A percentile compares a stretch with the other conserved stretches of the same genome.
Conservation (phyloP, 441 rosid species). For the Pelargonium hybrid region DNA sequence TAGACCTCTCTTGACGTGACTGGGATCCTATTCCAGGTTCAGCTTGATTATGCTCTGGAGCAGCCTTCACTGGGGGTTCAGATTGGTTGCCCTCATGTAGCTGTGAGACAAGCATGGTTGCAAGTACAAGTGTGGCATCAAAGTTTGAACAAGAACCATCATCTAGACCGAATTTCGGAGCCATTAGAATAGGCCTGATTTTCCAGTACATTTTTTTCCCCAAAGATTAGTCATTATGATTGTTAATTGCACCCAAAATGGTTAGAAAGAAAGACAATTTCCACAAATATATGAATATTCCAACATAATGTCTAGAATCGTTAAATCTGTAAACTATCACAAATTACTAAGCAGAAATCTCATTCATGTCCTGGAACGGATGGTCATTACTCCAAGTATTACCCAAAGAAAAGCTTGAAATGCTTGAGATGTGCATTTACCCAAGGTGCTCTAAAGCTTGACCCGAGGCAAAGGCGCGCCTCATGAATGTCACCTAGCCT, state of each 20-base stretch:
- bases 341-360: not conserved
- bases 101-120: constrained; percentile 78
- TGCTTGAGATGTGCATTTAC: too few species aligned
- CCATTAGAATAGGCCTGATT: constrained; percentile 79
- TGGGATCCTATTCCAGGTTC: constrained; percentile 29
- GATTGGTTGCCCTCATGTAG: constrained; percentile 51
- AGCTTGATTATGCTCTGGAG: constrained; percentile 30
- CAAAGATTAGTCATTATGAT: constrained; percentile 4
- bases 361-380: not conserved
- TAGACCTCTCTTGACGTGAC: constrained; percentile 40
- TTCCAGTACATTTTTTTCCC: constrained; percentile 11
- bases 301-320: not conserved
- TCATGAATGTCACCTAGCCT: too few species aligned
- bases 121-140: constrained; percentile 79
- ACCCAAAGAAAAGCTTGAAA: too few species aligned
- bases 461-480: too few species aligned
- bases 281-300: not conserved
- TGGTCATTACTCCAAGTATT: not conserved
- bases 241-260: constrained; percentile 5
- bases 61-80: constrained; percentile 34
- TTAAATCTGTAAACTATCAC: not conserved
- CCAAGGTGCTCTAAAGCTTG: too few species aligned
- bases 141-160: constrained; percentile 61
- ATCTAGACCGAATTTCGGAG: constrained; percentile 70
- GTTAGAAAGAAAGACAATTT: not conserved